Evolutionary conservation across 2,329 filamentous ascomycete species (phyloP), one percentile per base, ranked within the genome.

Genomic region (Berkeleyomyces rouxiae): DNA sequence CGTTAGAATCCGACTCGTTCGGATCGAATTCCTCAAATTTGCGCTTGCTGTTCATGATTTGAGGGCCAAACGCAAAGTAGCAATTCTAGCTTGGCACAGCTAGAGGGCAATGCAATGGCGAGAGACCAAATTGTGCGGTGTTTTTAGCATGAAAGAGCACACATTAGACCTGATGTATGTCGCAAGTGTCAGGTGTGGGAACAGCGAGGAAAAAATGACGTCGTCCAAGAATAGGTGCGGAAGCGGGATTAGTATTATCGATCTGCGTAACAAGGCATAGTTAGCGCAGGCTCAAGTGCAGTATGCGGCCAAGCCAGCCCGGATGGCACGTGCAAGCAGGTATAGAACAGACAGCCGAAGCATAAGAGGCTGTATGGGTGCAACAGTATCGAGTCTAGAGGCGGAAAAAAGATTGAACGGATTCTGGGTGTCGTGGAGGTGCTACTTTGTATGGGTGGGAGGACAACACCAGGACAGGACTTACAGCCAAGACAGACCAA

Each of bases 1-100:
- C 83, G 59, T 83, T 79, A 1, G 83, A 76, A 67, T 86, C 83
- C 59, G 83, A 86, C 69, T 83, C 80, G 70, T 85, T 85, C 2
- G 81, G 82, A 70, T 86, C 83, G 67, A 85, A 86, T 62, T 77
- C 76, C 66, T 82, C 78, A 62, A 82, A 72, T 64, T 76, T 76
- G 66, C 78, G 74, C 76, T 84, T 86, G 61, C 83, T 75, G 70
- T 84, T 84, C 63, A 65, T 63, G 59, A 53, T 64, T 64, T 62
- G 60, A 63, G 71, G 58, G 57, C 63, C 59, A 62, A 40, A 43
- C 44, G 40, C 58, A 61, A 67, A n/a, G 16, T 39, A 47, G 13
- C 40, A 55, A 46, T 59, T 60, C 62, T 63, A 63, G 62, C 62
- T 63, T 55, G 37, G 58, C 58, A 57, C 62, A 63, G 62, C 62